Evolutionary conservation across 2,329 filamentous ascomycete genomes (phyloP), one percentile per base, ranked within the genome.

Genomic region (Cercospora janseana): DNA sequence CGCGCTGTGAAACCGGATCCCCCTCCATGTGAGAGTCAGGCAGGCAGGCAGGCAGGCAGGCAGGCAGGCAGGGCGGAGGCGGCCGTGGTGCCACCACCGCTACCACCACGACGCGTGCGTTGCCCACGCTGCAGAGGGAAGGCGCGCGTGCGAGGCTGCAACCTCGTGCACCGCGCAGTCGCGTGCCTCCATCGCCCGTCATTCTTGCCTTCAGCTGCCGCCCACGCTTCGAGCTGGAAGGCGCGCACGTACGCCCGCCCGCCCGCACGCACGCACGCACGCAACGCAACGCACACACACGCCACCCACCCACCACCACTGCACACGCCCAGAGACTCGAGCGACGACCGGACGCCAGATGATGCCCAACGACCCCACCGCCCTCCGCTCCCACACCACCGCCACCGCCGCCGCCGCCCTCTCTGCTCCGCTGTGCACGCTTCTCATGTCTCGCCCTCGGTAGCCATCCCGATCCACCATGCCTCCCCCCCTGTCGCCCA

Each of bases 401-500:
- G 9, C 43, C 43, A 24, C 43, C 45, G 23, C 35, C 45, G 10
- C 44, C 23, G 16, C 45, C 15, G 27, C 45, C 24, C 18, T 15
- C 27, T 26, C 18, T 15, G 26, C 34, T 23, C 34, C 46, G 23
- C 35, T 26, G 24, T 8, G 27, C 20, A n/a, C 46, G 13, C 34
- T 28, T n/a, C 37, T 42, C 40, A 53, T 53, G 51, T 53, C 46
- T 26, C 37, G 47, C 47, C 28, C 27, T 37, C 32, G 31, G 32
- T 46, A 37, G 38, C 32, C 26, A 26, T 27, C 37, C 38, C 28
- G 29, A 13, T 26, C 51, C 45, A 44, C 35, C 32, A 48, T 48
- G 46, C 38, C 51, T 26, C 51, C 51, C 21, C 51, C 45, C 31
- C 40, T 48, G 20, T 48, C 51, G n/a, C 46, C 51, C 29, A 37